Evolutionary conservation across 805 yeast genomes (phyloP).

Genomic region (Candida fluviatilis): DNA sequence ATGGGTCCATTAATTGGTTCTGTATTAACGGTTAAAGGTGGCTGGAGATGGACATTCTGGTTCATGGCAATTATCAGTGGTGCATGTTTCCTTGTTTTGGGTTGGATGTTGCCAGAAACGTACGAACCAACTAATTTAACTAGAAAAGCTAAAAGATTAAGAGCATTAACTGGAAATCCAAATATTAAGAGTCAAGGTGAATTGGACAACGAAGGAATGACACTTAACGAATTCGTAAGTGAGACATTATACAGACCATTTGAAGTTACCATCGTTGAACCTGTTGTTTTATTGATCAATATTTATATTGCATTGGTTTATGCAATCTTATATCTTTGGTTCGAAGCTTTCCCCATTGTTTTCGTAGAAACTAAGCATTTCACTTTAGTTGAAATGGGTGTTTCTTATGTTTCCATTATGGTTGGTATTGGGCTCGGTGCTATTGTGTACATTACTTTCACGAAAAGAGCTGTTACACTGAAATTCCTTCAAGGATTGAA

Average conservation of each 20-base stretch:
- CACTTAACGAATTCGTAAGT: slow-evolving; percentile 15
- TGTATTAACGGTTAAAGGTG: slow-evolving; percentile 39
- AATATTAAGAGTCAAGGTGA: slow-evolving; percentile 41
- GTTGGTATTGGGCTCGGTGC: slow-evolving; percentile 48
- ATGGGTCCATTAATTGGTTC: slow-evolving; percentile 58
- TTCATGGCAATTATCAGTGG: slow-evolving; percentile 30
- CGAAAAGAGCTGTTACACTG: slow-evolving; percentile 20
- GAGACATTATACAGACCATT: slow-evolving; percentile 47
- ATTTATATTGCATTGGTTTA: slow-evolving; percentile 49
- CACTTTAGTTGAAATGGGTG: slow-evolving; percentile 45
- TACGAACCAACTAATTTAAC: slow-evolving; percentile 40
- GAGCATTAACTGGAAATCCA: slow-evolving; percentile 47
- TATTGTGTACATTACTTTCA: slow-evolving; percentile 20
- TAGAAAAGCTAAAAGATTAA: slow-evolving; percentile 45
- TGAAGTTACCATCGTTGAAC: slow-evolving; percentile 48
- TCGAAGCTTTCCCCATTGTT: slow-evolving; percentile 60
- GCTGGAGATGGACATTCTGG: slow-evolving; percentile 51
- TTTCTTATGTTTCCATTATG: slow-evolving; percentile 39
- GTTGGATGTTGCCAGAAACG: slow-evolving; percentile 48
- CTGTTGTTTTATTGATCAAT: slow-evolving; percentile 52
- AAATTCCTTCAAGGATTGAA: slow-evolving; percentile 17
- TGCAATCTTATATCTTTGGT: slow-evolving; percentile 51
- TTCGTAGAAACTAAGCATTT: slow-evolving; percentile 43
- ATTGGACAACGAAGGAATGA: slow-evolving; percentile 20
- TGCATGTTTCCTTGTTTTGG: slow-evolving; percentile 16